Conservation (phyloP, 2,329 filamentous ascomycete genomes). For the Alternaria sp. region DNA sequence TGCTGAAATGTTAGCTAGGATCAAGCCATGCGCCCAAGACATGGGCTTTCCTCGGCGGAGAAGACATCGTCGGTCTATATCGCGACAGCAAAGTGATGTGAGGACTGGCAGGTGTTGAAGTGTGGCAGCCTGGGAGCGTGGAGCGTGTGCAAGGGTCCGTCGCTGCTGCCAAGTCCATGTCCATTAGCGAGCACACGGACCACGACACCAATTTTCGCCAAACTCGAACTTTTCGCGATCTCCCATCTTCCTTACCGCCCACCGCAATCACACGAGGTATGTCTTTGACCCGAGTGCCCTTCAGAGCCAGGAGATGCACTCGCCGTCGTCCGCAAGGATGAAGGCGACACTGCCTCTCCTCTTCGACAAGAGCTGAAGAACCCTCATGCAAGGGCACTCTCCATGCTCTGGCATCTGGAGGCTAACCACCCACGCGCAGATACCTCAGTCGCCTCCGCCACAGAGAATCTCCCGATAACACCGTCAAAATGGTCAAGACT, state of each 20-base stretch:
- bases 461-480: conserved; percentile 79
- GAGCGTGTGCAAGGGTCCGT: conserved; percentile 14
- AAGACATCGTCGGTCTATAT: not conserved
- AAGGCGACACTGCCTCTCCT: conserved; percentile 59
- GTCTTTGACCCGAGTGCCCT: conserved; percentile 55
- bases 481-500: conserved; percentile 97
- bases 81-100: not conserved
- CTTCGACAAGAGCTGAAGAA: conserved; percentile 71
- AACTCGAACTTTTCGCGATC: conserved; percentile 38
- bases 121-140: conserved; percentile 8
- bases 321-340: conserved; percentile 41
- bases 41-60: no score
- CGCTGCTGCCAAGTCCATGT: conserved; percentile 23
- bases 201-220: conserved; percentile 31
- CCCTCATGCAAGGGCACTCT: conserved; percentile 73
- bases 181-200: conserved; percentile 32
- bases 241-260: conserved; percentile 28
- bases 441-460: conserved; percentile 70
- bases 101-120: conserved; percentile 1
- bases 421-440: conserved; percentile 65
- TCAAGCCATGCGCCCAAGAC: not conserved
- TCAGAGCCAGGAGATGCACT: conserved; percentile 62
- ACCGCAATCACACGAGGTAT: conserved; percentile 50
- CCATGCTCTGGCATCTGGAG: conserved; percentile 71
- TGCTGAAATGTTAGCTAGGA: not conserved